Evolutionary conservation across 2,329 filamentous ascomycete species (phyloP).

Genomic region (Beauveria bassiana): DNA sequence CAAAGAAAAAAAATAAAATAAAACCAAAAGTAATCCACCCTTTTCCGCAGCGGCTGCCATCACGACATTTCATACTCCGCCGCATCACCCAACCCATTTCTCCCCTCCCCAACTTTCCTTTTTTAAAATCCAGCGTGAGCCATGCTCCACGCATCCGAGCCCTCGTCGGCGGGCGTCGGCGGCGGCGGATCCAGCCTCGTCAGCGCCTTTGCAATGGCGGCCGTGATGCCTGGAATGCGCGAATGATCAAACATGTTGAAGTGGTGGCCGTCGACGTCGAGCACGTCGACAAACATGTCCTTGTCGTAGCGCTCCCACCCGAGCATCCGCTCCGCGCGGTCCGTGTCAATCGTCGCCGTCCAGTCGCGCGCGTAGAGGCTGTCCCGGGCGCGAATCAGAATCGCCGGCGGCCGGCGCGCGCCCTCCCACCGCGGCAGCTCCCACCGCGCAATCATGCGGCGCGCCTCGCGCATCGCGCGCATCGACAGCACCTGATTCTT

Average conservation of each 20-base stretch:
- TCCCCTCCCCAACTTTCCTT: background rate
- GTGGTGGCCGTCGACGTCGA: conserved; percentile 46
- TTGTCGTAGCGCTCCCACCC: conserved; percentile 43
- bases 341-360: conserved; percentile 32
- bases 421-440: conserved; percentile 30
- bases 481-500: conserved; percentile 28
- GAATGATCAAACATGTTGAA: conserved; percentile 37
- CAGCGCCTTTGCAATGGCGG: conserved; percentile 16
- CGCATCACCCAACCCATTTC: no score
- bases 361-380: conserved; percentile 26
- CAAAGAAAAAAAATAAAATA: background rate
- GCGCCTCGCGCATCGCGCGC: conserved; percentile 35
- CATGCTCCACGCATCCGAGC: background rate
- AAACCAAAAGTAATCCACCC: background rate
- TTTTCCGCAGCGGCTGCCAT: no score
- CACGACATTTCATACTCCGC: no score
- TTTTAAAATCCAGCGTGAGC: background rate
- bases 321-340: conserved; percentile 32
- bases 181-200: conserved; percentile 6
- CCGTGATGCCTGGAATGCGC: conserved; percentile 21
- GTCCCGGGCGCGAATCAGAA: conserved; percentile 39
- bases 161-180: background rate
- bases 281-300: conserved; percentile 34
- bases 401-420: conserved; percentile 28
- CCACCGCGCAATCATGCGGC: conserved; percentile 34